Evolutionary conservation across 106 monocot species (phyloP).

Genomic region (Ottelia alismoides): DNA sequence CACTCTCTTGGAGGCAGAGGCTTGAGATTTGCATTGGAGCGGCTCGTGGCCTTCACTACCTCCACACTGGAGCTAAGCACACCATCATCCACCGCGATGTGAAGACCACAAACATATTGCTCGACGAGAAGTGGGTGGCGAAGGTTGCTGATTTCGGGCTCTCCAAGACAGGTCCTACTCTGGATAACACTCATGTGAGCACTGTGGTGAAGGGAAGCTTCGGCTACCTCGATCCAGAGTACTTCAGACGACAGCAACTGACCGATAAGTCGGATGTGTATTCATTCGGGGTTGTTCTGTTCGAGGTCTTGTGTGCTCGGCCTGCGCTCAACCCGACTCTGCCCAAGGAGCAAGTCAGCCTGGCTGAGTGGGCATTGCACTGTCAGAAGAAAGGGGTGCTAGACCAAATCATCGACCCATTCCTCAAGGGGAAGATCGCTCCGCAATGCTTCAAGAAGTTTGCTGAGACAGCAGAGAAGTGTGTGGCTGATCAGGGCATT

Average conservation of each 20-base stretch:
- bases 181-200: slow-evolving; percentile 45
- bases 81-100: slow-evolving; percentile 12
- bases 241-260: slow-evolving; percentile 59
- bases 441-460: slow-evolving; percentile 65
- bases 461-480: slow-evolving; percentile 60
- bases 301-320: slow-evolving; percentile 65
- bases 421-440: slow-evolving; percentile 43
- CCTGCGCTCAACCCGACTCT: slow-evolving; percentile 34
- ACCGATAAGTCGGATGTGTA: slow-evolving; percentile 77
- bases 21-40: slow-evolving; percentile 4
- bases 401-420: slow-evolving; percentile 52
- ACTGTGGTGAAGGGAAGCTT: slow-evolving; percentile 81
- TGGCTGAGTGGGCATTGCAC: slow-evolving; percentile 59
- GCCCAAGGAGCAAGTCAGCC: slow-evolving; percentile 50
- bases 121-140: slow-evolving; percentile 10
- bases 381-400: slow-evolving; percentile 68
- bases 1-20: background rate
- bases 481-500: slow-evolving; percentile 46
- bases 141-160: slow-evolving; percentile 11
- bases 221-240: slow-evolving; percentile 70
- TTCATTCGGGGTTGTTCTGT: slow-evolving; percentile 66
- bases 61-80: background rate
- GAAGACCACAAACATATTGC: slow-evolving; percentile 9
- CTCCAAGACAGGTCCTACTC: slow-evolving; percentile 1
- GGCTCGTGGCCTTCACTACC: slow-evolving; percentile 5